Conservation (phyloP, 164 flowering plant species). For the Nymphaea colorata region DNA sequence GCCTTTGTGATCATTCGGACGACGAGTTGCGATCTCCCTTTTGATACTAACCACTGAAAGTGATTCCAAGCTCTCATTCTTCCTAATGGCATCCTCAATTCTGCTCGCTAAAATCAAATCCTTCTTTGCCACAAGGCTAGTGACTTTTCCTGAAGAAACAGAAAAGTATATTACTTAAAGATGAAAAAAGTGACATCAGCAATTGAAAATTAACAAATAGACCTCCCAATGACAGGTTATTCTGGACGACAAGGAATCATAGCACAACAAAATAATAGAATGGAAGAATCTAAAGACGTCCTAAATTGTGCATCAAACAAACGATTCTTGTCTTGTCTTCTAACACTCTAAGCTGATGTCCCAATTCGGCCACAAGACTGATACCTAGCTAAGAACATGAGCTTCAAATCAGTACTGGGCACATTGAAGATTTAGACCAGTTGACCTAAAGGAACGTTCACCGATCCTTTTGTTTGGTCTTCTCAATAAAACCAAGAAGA, state of each 20-base stretch:
- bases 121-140: slow-evolving; percentile 78
- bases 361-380: too few relatives aligned
- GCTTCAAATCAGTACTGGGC: too few relatives aligned
- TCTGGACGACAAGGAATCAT: neutral
- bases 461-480: too few relatives aligned
- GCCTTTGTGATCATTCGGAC: slow-evolving; percentile 26
- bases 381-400: too few relatives aligned
- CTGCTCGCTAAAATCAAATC: slow-evolving; percentile 47
- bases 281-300: neutral
- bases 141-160: slow-evolving; percentile 62
- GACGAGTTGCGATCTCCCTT: slow-evolving; percentile 43
- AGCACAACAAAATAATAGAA: neutral
- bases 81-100: slow-evolving; percentile 79
- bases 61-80: slow-evolving; percentile 90
- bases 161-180: neutral
- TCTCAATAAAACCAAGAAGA: too few relatives aligned
- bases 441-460: too few relatives aligned
- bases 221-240: neutral
- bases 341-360: too few relatives aligned
- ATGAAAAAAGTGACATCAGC: neutral
- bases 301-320: too few relatives aligned
- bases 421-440: too few relatives aligned
- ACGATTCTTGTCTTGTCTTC: too few relatives aligned
- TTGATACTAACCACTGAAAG: slow-evolving; percentile 42
- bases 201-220: too few relatives aligned